Percentiles rank a stretch among this genome's conserved stretches.
Conservation (phyloP, 768 basidiomycete genomes). For the Scleroderma citrinum region DNA sequence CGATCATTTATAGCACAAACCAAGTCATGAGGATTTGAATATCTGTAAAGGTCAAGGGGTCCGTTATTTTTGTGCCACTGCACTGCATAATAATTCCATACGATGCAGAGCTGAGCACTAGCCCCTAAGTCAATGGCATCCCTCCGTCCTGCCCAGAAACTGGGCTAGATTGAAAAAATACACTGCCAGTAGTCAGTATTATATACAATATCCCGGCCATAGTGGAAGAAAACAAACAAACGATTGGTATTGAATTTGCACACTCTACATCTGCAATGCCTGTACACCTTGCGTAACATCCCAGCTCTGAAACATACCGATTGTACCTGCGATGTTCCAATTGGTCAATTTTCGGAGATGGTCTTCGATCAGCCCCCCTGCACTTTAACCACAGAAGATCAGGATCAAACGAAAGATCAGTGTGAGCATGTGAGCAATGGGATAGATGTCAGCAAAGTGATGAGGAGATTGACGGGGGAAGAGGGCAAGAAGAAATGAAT, state of each 20-base stretch:
- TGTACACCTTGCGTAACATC: slow-evolving; percentile 71
- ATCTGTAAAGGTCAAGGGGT: no score
- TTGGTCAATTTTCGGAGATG: slow-evolving; percentile 63
- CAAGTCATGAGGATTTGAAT: no score
- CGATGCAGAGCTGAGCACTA: no score
- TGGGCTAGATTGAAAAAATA: no score
- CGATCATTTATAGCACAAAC: no score
- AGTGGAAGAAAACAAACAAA: slow-evolving; percentile 31
- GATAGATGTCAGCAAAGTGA: slow-evolving; percentile 61
- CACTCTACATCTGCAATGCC: slow-evolving; percentile 39
- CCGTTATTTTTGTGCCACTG: no score
- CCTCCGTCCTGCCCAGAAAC: no score
- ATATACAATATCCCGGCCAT: no score
- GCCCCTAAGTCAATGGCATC: no score
- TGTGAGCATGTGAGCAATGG: slow-evolving; percentile 78
- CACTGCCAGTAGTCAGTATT: no score
- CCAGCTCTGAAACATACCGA: slow-evolving; percentile 65
- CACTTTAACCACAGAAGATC: slow-evolving; percentile 50
- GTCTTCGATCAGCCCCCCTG: slow-evolving; percentile 38
- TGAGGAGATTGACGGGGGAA: slow-evolving; percentile 69
- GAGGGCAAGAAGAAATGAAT: slow-evolving; percentile 70
- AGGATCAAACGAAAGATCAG: slow-evolving; percentile 74
- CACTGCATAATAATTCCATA: no score
- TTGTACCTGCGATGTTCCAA: slow-evolving; percentile 56
- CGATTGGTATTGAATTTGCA: slow-evolving; percentile 53